Base-by-base conservation (phyloP, 257 asterid genomes). In the Dorcoceras hygrometricum region DNA sequence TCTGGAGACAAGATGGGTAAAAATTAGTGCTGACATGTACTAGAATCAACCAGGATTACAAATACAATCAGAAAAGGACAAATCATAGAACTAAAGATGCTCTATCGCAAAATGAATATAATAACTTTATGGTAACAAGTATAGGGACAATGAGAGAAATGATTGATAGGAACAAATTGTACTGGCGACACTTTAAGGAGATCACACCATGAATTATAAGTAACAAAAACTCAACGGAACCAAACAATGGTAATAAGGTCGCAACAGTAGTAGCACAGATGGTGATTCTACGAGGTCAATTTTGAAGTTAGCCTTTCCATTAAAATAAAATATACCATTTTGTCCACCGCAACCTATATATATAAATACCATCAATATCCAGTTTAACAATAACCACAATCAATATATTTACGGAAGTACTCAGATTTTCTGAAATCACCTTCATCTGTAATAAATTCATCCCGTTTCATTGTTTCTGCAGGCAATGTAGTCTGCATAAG, bases 381-480 rank as follows among this genome's bases (percentile, higher is more conserved):
- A 26, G 51, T 55, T n/a, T 65, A 54, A 53, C 25, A 56, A n/a
- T 18, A 46, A 46, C 54, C 54, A 14, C 54, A 18, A 46, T 20
- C 54, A 46, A 6, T 3, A 28, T 6, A n/a, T 23, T 63, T 9
- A 27, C 22, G 53, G 53, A 67, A 51, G 12, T 25, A 50, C 25
- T n/a, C 23, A 36, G 28, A 31, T 4, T 43, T 66, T 39, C 25
- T 55, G 51, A 75, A 70, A 58, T 73, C 71, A 87, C 91, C 95
- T 82, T 69, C 81, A 70, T 29, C 22, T 70, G 65, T 62, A 62
- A 68, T 46, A 57, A 62, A 76, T 59, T 23, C 77, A 57, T 77
- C 69, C 59, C 72, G 73, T 63, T 67, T 36, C 65, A 53, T 62
- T 51, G 58, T 69, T 32, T 65, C 54, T 24, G 63, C 48, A 16